Evolutionary conservation across 2,329 filamentous ascomycete species (phyloP).

Genomic region (Colletotrichum sp.): DNA sequence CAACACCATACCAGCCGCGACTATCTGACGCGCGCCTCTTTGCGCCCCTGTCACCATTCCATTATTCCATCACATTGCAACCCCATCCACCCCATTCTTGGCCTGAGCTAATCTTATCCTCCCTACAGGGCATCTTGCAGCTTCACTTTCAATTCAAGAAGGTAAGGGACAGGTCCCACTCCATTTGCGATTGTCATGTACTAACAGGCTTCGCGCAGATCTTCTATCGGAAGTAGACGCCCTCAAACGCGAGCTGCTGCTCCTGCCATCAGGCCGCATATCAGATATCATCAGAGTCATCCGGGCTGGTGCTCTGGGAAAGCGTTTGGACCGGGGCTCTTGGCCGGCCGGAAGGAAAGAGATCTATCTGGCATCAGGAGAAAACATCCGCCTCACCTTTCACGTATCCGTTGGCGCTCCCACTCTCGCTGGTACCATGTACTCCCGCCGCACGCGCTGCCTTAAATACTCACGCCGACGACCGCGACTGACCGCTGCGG

Average conservation of each 20-base stretch:
- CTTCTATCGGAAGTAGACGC: conserved; percentile 59
- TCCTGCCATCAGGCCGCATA: neutral
- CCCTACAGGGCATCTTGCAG: conserved; percentile 82
- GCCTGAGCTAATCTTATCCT: conserved; percentile 30
- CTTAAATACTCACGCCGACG: neutral
- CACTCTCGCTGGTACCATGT: conserved; percentile 5
- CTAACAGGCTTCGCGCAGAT: conserved; percentile 43
- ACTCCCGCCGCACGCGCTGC: neutral
- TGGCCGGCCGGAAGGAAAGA: neutral
- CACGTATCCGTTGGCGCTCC: neutral
- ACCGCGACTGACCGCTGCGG: conserved; percentile 8
- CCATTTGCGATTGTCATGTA: neutral
- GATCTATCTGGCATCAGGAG: neutral
- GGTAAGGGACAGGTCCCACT: conserved; percentile 53
- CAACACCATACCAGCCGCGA: neutral
- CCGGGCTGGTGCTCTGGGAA: neutral
- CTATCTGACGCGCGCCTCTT: conserved; percentile 16
- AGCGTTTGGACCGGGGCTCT: neutral
- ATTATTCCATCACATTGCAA: conserved; percentile 9
- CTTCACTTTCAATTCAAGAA: conserved; percentile 99
- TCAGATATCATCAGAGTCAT: conserved; percentile 1
- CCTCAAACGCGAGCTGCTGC: neutral
- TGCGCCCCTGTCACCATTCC: neutral
- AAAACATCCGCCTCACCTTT: neutral
- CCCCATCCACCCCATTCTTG: conserved; percentile 23